Evolutionary conservation across 2,329 filamentous ascomycete species (phyloP).

Genomic region (Diaporthe amygdali): DNA sequence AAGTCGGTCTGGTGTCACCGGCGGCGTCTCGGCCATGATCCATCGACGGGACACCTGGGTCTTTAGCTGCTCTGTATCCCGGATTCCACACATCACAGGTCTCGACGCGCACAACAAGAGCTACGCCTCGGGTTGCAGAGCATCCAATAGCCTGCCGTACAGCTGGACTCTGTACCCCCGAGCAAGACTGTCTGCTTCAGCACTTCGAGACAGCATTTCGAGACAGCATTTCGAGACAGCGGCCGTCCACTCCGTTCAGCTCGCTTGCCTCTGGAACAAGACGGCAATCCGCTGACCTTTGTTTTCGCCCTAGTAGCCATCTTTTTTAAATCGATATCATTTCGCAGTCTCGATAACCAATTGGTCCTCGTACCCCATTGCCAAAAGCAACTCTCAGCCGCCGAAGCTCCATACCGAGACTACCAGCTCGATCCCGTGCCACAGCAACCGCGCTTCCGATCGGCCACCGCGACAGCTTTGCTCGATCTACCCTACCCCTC

Average conservation of each 20-base stretch:
- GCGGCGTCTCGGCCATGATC: background rate
- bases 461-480: slow-evolving; percentile 27
- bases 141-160: slow-evolving; percentile 8
- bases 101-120: background rate
- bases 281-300: slow-evolving; percentile 8
- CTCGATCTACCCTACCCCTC: background rate
- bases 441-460: background rate
- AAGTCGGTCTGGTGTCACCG: slow-evolving; percentile 6
- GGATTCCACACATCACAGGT: background rate
- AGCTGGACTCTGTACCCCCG: slow-evolving; percentile 17
- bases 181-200: slow-evolving; percentile 2
- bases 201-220: background rate
- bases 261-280: slow-evolving; percentile 15
- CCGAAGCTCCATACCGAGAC: background rate
- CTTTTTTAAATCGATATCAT: slow-evolving; percentile 24
- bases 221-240: slow-evolving; percentile 17
- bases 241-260: background rate
- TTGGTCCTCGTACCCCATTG: background rate
- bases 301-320: slow-evolving; percentile 19
- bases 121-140: background rate
- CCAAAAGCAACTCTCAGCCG: background rate
- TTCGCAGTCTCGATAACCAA: slow-evolving; percentile 11
- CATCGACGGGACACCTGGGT: background rate
- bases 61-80: background rate
- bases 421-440: background rate